Conservation (phyloP, 306 rosid genomes). For the Trifolium repens region DNA sequence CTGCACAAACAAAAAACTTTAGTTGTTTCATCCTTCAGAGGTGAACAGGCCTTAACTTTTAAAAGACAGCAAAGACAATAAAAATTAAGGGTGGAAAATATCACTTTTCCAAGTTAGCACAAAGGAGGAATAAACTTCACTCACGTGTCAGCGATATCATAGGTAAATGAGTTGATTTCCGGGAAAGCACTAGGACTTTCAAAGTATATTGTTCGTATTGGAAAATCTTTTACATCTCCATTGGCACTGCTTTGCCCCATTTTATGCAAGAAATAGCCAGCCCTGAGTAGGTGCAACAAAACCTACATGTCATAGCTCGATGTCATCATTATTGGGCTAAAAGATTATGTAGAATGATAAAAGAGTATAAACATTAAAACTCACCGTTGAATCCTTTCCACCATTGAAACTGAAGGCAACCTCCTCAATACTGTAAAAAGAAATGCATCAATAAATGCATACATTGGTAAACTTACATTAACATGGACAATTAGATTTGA, state of each 20-base stretch:
- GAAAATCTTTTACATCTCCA: constrained; percentile 64
- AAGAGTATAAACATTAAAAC: constrained; percentile 44
- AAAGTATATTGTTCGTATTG: constrained; percentile 86
- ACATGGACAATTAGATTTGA: constrained; percentile 15
- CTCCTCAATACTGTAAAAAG: constrained; percentile 73
- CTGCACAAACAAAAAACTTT: constrained; percentile 57
- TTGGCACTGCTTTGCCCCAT: constrained; percentile 62
- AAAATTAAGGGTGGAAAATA: constrained; percentile 14
- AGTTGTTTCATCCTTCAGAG: constrained; percentile 32
- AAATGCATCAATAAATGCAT: constrained; percentile 33
- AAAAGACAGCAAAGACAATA: constrained; percentile 11
- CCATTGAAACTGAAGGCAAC: constrained; percentile 97
- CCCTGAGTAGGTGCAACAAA: constrained; percentile 91
- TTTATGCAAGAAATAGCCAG: constrained; percentile 83
- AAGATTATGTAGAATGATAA: constrained; percentile 29
- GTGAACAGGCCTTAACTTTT: constrained; percentile 18
- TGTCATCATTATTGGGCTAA: constrained; percentile 36
- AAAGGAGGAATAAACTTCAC: constrained; percentile 47
- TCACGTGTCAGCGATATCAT: constrained; percentile 74
- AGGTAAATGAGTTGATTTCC: constrained; percentile 85
- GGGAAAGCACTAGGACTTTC: constrained; percentile 82
- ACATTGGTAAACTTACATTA: constrained; percentile 37
- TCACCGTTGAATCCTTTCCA: constrained; percentile 97
- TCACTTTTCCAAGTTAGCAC: neutral
- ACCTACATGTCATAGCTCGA: constrained; percentile 63